Percentiles rank a stretch among this genome's conserved stretches.
These are phyloP conservation scores for Phycomyces nitens DNA, from an alignment of 192 early-diverging fungal species.

Conservation along the genomic window DNA sequence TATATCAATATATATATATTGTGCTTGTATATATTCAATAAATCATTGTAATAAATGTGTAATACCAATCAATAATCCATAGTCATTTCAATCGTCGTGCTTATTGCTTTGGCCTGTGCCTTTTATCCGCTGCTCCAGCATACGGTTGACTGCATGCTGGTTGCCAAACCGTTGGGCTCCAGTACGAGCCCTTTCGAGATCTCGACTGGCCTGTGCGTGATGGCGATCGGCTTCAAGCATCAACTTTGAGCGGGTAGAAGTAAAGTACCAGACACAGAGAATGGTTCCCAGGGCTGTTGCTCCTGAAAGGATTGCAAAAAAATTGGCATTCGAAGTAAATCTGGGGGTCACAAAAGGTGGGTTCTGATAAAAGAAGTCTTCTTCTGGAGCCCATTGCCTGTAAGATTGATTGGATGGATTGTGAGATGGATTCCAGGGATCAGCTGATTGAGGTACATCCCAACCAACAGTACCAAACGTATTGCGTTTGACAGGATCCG, in stretches of 20 bases:
- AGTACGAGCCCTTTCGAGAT: conserved; percentile 24
- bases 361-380: conserved; percentile 8
- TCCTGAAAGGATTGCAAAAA: conserved; percentile 15
- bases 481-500: conserved; percentile 7
- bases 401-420: no score
- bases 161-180: conserved; percentile 20
- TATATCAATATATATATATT: no score
- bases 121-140: conserved; percentile 12
- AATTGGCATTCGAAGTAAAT: conserved; percentile 28
- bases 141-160: conserved; percentile 15
- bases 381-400: no score
- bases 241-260: background rate
- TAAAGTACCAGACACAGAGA: conserved; percentile 5
- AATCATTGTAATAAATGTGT: no score
- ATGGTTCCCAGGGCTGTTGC: conserved; percentile 15
- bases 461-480: conserved; percentile 24
- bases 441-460: background rate
- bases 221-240: conserved; percentile 25
- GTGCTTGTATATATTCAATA: no score
- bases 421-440: conserved; percentile 1
- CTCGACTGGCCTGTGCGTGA: conserved; percentile 23
- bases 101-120: background rate
- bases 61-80: no score
- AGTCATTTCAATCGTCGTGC: no score
- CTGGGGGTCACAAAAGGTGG: conserved; percentile 6